Evolutionary conservation across 2,329 filamentous ascomycete genomes (phyloP).

Genomic region (Fusarium penzigii): DNA sequence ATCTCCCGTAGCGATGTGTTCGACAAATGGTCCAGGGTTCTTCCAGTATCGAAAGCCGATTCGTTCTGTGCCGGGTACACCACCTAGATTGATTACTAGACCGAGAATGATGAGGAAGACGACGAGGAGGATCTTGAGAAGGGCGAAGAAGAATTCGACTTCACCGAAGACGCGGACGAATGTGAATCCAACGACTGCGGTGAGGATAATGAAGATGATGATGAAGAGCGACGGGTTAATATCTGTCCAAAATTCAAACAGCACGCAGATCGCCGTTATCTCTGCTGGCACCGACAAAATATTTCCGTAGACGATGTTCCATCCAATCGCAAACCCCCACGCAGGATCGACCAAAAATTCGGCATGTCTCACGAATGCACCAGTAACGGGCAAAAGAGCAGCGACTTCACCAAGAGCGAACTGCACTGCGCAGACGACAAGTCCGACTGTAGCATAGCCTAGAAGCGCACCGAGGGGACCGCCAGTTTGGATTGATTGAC

Average conservation of each 20-base stretch:
- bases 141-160: conserved; percentile 52
- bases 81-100: conserved; percentile 36
- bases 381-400: conserved; percentile 46
- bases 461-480: conserved; percentile 44
- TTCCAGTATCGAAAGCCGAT: conserved; percentile 30
- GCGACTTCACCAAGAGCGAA: conserved; percentile 54
- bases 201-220: conserved; percentile 26
- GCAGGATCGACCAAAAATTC: conserved; percentile 55
- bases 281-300: conserved; percentile 52
- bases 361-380: conserved; percentile 51
- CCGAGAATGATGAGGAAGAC: conserved; percentile 51
- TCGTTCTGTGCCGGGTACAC: conserved; percentile 21
- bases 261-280: conserved; percentile 45
- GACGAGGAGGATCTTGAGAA: conserved; percentile 54
- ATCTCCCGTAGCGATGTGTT: conserved; percentile 59
- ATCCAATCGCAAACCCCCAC: conserved; percentile 54
- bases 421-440: conserved; percentile 49
- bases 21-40: conserved; percentile 68
- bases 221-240: conserved; percentile 31
- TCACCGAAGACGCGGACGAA: conserved; percentile 53
- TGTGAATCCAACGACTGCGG: conserved; percentile 39
- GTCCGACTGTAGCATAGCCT: conserved; percentile 45
- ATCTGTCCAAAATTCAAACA: conserved; percentile 41
- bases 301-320: conserved; percentile 55
- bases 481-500: conserved; percentile 43